phyloP scores from a whole-genome alignment of 331 rosid genomes.

The Erythrophleum ivorense region DNA sequence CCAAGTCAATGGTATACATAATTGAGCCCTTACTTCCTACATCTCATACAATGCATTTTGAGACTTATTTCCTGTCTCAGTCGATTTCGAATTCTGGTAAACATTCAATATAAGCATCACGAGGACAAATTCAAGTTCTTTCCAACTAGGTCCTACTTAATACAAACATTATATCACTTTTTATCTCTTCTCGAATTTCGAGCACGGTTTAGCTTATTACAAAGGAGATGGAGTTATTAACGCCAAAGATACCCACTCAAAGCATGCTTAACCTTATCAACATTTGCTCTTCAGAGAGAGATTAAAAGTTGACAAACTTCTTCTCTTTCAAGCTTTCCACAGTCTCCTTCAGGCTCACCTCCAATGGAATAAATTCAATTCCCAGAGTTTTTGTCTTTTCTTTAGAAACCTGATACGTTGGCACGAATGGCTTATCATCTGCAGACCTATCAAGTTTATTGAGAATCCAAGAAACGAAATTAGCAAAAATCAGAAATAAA shows the following conservation, averaged over 20 bases:
- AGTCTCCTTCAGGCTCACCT: slow-evolving; percentile 41
- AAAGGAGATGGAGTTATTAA: not conserved
- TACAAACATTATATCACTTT: no score
- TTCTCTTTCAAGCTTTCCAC: slow-evolving; percentile 50
- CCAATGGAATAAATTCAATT: slow-evolving; percentile 48
- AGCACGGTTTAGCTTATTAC: not conserved
- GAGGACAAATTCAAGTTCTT: no score
- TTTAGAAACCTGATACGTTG: slow-evolving; percentile 44
- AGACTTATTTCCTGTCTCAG: no score
- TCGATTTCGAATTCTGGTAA: no score
- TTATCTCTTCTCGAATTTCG: not conserved
- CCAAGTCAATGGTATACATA: no score
- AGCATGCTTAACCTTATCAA: not conserved
- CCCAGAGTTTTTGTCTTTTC: slow-evolving; percentile 48
- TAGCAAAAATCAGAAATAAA: not conserved
- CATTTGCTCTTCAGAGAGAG: not conserved
- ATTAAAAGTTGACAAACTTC: slow-evolving; percentile 31
- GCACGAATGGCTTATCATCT: slow-evolving; percentile 32
- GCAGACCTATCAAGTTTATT: slow-evolving; percentile 31
- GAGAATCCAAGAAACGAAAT: not conserved
- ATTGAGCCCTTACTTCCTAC: no score
- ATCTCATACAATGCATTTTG: no score
- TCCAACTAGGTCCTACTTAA: not conserved
- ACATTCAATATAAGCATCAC: no score
- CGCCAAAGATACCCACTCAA: not conserved